Conservation (phyloP, 495 filamentous ascomycete genomes). For the Aspergillus ellipticus region DNA sequence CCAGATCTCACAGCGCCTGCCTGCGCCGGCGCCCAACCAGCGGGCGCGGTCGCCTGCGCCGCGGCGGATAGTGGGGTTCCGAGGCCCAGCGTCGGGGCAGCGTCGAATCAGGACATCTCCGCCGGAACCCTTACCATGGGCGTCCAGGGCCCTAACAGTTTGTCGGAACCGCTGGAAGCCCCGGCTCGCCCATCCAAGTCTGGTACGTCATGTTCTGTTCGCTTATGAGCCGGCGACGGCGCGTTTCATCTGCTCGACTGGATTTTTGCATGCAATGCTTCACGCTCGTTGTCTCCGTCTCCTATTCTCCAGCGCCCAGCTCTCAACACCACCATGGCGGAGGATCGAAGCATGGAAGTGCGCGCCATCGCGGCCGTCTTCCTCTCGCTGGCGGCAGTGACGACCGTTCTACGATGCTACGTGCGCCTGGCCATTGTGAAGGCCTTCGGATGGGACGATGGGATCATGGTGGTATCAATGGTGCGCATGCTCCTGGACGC, state of each 20-base stretch:
- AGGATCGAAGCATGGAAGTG: not conserved
- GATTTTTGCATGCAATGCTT: not conserved
- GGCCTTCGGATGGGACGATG: constrained; percentile 20
- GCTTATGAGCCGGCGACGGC: not conserved
- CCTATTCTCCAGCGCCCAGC: not conserved
- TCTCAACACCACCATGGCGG: not conserved
- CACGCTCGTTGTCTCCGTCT: not conserved
- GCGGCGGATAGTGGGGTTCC: no score
- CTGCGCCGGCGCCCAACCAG: no score
- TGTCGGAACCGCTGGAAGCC: not conserved
- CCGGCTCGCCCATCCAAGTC: not conserved
- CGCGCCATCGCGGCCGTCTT: not conserved
- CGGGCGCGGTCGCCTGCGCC: no score
- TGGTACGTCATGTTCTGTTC: not conserved
- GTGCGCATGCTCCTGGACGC: not conserved
- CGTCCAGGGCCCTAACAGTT: not conserved
- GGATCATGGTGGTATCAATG: constrained; percentile 14
- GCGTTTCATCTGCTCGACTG: not conserved
- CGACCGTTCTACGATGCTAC: constrained; percentile 14
- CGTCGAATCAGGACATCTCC: not conserved
- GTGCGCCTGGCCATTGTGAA: constrained; percentile 13
- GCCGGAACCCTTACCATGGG: not conserved
- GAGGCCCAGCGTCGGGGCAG: no score
- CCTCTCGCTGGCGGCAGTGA: not conserved
- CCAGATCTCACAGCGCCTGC: no score